These are phyloP conservation scores for Exophiala calicioides DNA, from an alignment of 2,329 filamentous ascomycete genomes.

Conservation along the genomic window DNA sequence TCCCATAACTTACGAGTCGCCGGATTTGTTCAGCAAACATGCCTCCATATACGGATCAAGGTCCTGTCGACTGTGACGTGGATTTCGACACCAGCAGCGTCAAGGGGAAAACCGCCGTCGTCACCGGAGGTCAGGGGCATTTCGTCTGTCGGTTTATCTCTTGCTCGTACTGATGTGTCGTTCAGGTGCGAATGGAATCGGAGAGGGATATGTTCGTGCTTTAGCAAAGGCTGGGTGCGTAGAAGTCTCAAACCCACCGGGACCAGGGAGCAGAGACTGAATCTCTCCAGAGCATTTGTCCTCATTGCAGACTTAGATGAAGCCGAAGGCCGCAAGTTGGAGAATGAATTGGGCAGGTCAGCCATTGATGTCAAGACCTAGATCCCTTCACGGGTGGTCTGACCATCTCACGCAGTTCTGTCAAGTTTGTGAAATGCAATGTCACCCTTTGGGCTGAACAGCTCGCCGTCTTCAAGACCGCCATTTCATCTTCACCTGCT, in stretches of 20 bases:
- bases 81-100: slow-evolving; percentile 27
- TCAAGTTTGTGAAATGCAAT: slow-evolving; percentile 48
- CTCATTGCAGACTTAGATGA: slow-evolving; percentile 38
- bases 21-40: too few relatives aligned
- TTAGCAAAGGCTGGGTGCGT: slow-evolving; percentile 31
- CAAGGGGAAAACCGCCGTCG: slow-evolving; percentile 38
- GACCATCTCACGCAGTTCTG: slow-evolving; percentile 6
- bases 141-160: background rate
- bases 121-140: slow-evolving; percentile 36
- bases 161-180: slow-evolving; percentile 2
- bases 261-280: slow-evolving; percentile 1
- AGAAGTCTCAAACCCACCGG: background rate
- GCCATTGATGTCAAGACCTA: background rate
- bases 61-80: slow-evolving; percentile 21
- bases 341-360: slow-evolving; percentile 20
- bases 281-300: slow-evolving; percentile 26
- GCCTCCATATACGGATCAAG: slow-evolving; percentile 21
- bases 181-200: slow-evolving; percentile 36
- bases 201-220: slow-evolving; percentile 36
- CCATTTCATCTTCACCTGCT: slow-evolving; percentile 54
- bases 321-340: slow-evolving; percentile 42
- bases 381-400: background rate
- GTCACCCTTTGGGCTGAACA: slow-evolving; percentile 67
- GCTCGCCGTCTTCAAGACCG: slow-evolving; percentile 62
- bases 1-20: too few relatives aligned